Base-by-base conservation (phyloP, 2,329 filamentous ascomycete genomes). In the Lasiodiplodia theobromae region DNA sequence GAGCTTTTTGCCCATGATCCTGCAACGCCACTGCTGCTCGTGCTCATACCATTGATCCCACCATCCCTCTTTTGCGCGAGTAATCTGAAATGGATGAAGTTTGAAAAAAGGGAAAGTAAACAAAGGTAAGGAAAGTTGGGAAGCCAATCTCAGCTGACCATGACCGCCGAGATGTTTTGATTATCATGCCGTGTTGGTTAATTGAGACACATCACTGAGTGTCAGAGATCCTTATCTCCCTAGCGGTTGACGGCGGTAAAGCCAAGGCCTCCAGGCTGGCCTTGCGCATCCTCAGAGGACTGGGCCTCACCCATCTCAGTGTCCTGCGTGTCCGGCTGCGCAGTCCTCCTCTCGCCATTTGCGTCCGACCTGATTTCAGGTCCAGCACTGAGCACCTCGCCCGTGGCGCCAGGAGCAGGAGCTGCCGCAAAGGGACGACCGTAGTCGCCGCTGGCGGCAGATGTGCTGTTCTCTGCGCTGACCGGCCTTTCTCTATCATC, bases 231-330 rank as follows among this genome's bases (percentile, higher is more conserved):
- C 44, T 1, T 3, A 2, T 18, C 10, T 37, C 25, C 18, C 73
- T 77, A 80, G 67, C 77, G 75, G 71, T 80, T 80, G 18, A 78
- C 78, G 23, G 78, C 73, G 18, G 78, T 77, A 70, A 81, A 81
- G 10, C 28, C 74, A 77, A 40, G 65, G 70, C n/a, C 64, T 58
- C 57, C 53, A 25, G 54, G 23, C 21, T 44, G 57, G 7, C 8
- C 28, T 12, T 52, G n/a, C 10, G 2, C 60, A 25, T 64, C 60
- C 25, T 65, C 40, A 8, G 23, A 37, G 10, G n/a, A 47, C 67
- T 37, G 52, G 31, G 75, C 74, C 65, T 81, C 79, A n/a, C 71
- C 73, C 80, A 81, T 82, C 72, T 81, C 79, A 1, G 76, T 78
- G 66, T 77, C 75, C 47, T 69, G 67, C 68, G 76, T 78, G 66